Percentiles rank a stretch among this genome's conserved stretches.
Evolutionary conservation across 139 green algal species (phyloP).

Genomic region (Volvox africanus): DNA sequence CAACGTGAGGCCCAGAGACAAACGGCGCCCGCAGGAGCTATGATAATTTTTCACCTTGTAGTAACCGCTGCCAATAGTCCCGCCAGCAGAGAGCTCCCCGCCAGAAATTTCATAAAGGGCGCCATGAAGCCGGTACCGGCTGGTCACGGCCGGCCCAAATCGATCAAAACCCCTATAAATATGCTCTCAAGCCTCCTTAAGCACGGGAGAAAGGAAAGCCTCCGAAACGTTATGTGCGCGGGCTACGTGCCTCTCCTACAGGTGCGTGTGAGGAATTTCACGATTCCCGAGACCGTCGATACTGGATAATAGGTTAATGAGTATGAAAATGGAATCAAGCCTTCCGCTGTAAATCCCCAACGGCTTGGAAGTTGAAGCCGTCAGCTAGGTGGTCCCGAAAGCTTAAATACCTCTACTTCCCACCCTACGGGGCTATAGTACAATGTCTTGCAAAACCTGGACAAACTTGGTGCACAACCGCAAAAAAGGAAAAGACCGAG

Average conservation of each 20-base stretch:
- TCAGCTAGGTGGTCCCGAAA: background rate
- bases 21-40: no score
- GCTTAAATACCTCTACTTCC: background rate
- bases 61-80: background rate
- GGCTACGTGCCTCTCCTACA: background rate
- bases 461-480: background rate
- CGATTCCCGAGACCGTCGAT: no score
- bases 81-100: background rate
- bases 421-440: no score
- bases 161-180: background rate
- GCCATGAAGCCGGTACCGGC: background rate
- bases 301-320: no score
- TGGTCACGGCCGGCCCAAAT: background rate
- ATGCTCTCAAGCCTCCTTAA: no score
- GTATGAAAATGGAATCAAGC: no score
- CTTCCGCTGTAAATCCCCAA: background rate
- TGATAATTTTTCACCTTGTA: background rate
- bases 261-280: background rate
- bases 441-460: no score
- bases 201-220: no score
- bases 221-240: background rate
- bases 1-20: background rate
- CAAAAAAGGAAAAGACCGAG: background rate
- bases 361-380: background rate
- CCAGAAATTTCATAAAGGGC: constrained; percentile 2